Percentiles rank a stretch among this genome's conserved stretches.
Conservation (phyloP, 495 filamentous ascomycete species). For the Daldinia decipiens region DNA sequence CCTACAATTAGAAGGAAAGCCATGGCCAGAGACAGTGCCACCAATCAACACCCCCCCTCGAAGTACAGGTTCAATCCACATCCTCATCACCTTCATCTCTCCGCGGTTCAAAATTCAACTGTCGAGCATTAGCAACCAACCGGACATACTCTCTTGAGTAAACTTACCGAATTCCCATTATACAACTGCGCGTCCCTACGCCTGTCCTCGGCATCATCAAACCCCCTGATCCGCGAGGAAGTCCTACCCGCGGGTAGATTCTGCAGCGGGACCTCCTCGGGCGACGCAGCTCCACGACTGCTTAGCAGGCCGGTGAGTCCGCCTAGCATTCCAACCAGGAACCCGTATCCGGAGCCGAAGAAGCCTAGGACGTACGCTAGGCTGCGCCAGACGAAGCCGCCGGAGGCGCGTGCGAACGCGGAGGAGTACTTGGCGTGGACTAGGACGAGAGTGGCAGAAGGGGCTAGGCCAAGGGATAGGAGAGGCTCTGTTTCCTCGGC, state of each 20-base stretch:
- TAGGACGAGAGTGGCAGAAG: conserved; percentile 84
- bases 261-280: conserved; percentile 19
- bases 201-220: conserved; percentile 41
- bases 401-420: conserved; percentile 61
- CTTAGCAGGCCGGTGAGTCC: conserved; percentile 47
- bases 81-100: conserved; percentile 64
- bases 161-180: conserved; percentile 86
- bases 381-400: conserved; percentile 45
- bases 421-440: conserved; percentile 72
- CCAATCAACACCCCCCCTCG: not conserved
- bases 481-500: conserved; percentile 78
- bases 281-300: conserved; percentile 42
- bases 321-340: conserved; percentile 47
- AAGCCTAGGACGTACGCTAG: conserved; percentile 59
- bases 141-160: not conserved
- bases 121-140: conserved; percentile 22
- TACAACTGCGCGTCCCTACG: conserved; percentile 74
- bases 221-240: conserved; percentile 38
- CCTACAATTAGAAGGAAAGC: not conserved
- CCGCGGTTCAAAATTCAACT: conserved; percentile 82
- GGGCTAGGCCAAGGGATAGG: conserved; percentile 72
- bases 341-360: conserved; percentile 66
- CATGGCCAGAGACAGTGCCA: not conserved
- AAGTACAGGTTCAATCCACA: not conserved
- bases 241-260: conserved; percentile 20